Conservation (phyloP, 352 stramenopile genomes). For the Thalassiosira exigua region DNA sequence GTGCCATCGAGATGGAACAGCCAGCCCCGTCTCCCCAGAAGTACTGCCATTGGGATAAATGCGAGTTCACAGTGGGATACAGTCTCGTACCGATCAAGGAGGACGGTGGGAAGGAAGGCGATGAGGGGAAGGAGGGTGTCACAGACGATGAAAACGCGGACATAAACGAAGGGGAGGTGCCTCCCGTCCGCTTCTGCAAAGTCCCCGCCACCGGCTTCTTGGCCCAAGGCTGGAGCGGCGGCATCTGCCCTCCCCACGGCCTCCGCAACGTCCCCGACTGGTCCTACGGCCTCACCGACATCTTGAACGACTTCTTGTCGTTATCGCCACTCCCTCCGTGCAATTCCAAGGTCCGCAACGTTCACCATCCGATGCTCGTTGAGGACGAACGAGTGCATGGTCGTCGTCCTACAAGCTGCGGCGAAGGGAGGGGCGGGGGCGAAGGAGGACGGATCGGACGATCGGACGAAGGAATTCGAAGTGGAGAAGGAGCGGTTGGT, state of each 20-base stretch:
- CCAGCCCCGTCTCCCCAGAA: conserved; percentile 88
- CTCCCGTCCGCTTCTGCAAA: conserved; percentile 24
- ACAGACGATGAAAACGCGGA: not conserved
- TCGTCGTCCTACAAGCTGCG: conserved; percentile 76
- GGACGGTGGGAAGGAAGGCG: conserved; percentile 1
- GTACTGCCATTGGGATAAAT: conserved; percentile 96
- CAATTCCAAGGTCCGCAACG: conserved; percentile 64
- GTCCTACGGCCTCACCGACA: conserved; percentile 69
- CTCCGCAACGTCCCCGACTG: conserved; percentile 76
- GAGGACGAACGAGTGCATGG: conserved; percentile 69
- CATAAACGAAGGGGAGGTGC: not conserved
- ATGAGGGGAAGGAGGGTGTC: not conserved
- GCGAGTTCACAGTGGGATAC: conserved; percentile 94
- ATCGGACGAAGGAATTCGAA: conserved; percentile 65
- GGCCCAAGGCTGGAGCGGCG: conserved; percentile 71
- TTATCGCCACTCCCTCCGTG: conserved; percentile 69
- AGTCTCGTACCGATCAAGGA: conserved; percentile 11
- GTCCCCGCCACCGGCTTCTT: conserved; percentile 72
- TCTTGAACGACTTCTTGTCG: conserved; percentile 71
- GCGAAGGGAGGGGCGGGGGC: conserved; percentile 59
- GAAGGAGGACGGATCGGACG: conserved; percentile 50
- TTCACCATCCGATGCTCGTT: conserved; percentile 72
- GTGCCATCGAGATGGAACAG: conserved; percentile 82
- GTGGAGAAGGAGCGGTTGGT: conserved; percentile 72
- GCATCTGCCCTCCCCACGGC: conserved; percentile 64